Evolutionary conservation across 106 monocot species (phyloP).

Genomic region (Acorus calamus): DNA sequence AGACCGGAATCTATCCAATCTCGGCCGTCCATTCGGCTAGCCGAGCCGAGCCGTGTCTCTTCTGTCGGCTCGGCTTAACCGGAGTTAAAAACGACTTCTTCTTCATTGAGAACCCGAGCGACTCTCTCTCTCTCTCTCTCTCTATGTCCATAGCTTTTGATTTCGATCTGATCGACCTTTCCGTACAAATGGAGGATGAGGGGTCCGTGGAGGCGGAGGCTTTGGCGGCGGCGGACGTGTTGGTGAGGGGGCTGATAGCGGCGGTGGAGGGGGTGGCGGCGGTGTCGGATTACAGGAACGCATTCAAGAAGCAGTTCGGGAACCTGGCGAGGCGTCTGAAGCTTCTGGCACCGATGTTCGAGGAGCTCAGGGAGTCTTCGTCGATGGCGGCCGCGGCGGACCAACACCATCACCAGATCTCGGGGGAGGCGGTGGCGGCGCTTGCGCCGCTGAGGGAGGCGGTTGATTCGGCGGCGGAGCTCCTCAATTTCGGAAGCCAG

Average conservation of each 20-base stretch:
- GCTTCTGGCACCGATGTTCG: slow-evolving; percentile 38
- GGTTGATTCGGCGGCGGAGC: slow-evolving; percentile 41
- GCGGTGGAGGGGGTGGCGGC: slow-evolving; percentile 25
- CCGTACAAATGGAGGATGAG: slow-evolving; percentile 4
- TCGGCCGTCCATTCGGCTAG: no score
- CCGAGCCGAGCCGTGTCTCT: no score
- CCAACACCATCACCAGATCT: background rate
- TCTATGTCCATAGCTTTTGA: no score
- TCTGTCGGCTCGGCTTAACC: no score
- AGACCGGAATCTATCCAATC: no score
- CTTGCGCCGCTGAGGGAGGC: slow-evolving; percentile 42
- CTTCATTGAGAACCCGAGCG: no score
- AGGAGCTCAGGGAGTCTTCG: slow-evolving; percentile 26
- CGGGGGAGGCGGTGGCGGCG: slow-evolving; percentile 11
- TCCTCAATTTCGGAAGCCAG: slow-evolving; percentile 62
- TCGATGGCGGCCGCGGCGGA: background rate
- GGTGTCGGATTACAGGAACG: slow-evolving; percentile 29
- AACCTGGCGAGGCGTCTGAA: slow-evolving; percentile 31
- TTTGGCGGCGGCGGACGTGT: background rate
- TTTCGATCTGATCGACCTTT: no score
- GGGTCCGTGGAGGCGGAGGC: background rate
- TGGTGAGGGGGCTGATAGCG: slow-evolving; percentile 16
- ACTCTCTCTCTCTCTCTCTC: no score
- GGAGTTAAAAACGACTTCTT: no score
- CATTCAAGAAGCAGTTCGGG: slow-evolving; percentile 32